Percentiles rank a stretch among this genome's conserved stretches.
phyloP scores from a whole-genome alignment of 257 asterid genomes.

The Nicotiana undulata region DNA sequence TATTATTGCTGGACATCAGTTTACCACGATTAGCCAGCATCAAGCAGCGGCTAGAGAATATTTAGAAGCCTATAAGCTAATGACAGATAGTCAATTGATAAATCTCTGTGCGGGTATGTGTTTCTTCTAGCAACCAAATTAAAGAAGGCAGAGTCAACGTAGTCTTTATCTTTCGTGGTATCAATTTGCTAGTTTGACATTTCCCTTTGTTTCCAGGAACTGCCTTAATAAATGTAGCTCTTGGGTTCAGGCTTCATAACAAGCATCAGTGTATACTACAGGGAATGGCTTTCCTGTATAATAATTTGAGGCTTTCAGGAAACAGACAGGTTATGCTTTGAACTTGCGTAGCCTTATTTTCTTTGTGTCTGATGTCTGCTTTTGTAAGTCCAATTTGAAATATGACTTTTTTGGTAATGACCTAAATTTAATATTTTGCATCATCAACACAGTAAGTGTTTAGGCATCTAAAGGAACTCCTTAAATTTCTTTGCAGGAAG shows the following conservation, averaged over 20 bases:
- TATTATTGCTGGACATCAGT: slow-evolving; percentile 65
- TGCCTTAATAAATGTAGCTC: slow-evolving; percentile 71
- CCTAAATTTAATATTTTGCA: background rate
- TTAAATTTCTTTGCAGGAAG: slow-evolving; percentile 37
- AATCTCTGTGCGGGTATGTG: slow-evolving; percentile 69
- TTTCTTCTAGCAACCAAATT: slow-evolving; percentile 1
- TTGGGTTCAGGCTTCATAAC: slow-evolving; percentile 69
- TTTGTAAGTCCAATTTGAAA: background rate
- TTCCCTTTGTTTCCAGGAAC: slow-evolving; percentile 34
- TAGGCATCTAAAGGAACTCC: background rate
- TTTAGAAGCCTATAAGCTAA: slow-evolving; percentile 63
- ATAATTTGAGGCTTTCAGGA: slow-evolving; percentile 41
- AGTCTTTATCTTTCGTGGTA: background rate
- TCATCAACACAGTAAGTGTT: background rate
- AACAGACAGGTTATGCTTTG: slow-evolving; percentile 47
- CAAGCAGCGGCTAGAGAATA: slow-evolving; percentile 79
- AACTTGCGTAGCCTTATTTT: slow-evolving; percentile 10
- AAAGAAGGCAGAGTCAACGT: background rate
- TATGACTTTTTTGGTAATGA: background rate
- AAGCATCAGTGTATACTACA: slow-evolving; percentile 74
- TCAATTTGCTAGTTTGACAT: background rate
- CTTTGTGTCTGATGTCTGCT: background rate
- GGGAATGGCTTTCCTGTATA: slow-evolving; percentile 70
- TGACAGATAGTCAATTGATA: slow-evolving; percentile 67
- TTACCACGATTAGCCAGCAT: slow-evolving; percentile 71